These are phyloP conservation scores for Colletotrichum plurivorum DNA, from an alignment of 2,329 filamentous ascomycete species.

Conservation along the genomic window DNA sequence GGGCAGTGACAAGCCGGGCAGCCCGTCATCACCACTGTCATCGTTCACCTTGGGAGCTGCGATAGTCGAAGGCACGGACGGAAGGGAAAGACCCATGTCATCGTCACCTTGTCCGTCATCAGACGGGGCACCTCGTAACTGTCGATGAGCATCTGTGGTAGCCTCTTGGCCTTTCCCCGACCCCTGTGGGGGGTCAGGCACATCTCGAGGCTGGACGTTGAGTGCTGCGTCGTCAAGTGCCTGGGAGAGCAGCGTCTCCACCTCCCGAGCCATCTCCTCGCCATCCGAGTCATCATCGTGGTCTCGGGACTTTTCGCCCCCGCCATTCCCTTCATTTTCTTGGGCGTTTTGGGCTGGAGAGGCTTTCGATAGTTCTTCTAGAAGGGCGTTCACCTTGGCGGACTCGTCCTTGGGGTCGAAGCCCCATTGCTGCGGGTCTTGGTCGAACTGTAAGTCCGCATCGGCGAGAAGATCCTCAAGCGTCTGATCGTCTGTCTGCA, in stretches of 20 bases:
- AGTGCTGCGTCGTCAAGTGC: slow-evolving; percentile 62
- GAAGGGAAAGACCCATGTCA: slow-evolving; percentile 49
- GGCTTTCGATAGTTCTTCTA: slow-evolving; percentile 52
- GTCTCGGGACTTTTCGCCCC: slow-evolving; percentile 1
- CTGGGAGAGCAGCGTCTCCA: slow-evolving; percentile 60
- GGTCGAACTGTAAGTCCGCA: slow-evolving; percentile 51
- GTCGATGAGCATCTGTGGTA: neutral
- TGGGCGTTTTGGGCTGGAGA: slow-evolving; percentile 16
- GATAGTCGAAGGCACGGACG: slow-evolving; percentile 56
- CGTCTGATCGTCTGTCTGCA: slow-evolving; percentile 65
- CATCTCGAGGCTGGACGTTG: slow-evolving; percentile 39
- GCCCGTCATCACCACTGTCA: slow-evolving; percentile 18
- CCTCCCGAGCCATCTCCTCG: slow-evolving; percentile 61
- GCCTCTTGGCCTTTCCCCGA: neutral
- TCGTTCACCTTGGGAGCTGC: slow-evolving; percentile 44
- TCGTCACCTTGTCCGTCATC: slow-evolving; percentile 38
- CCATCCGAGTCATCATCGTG: slow-evolving; percentile 64
- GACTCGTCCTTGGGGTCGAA: slow-evolving; percentile 47
- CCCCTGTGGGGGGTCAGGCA: slow-evolving; percentile 9
- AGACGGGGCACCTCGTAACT: neutral
- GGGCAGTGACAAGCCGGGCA: slow-evolving; percentile 57
- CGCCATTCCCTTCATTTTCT: neutral
- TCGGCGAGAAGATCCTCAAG: slow-evolving; percentile 66
- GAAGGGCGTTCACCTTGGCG: slow-evolving; percentile 50
- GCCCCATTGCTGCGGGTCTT: slow-evolving; percentile 46